Percentiles rank a stretch among this genome's conserved stretches.
Conservation (phyloP, 2,329 filamentous ascomycete species). For the Penicillium sp. region DNA sequence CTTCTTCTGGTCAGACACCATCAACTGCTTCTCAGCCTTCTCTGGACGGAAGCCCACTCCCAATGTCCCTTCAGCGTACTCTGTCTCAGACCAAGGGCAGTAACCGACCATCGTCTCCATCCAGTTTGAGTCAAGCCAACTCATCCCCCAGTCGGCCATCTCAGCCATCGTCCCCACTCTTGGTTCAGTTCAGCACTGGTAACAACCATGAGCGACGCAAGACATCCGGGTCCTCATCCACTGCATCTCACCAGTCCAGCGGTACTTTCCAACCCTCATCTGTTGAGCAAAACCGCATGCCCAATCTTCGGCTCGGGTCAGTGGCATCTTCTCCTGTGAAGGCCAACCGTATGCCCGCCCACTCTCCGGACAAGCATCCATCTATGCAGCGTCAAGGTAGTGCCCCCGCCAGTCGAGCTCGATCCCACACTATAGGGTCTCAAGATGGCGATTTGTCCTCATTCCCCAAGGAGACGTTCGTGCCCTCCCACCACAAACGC, state of each 20-base stretch:
- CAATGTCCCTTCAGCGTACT: constrained; percentile 77
- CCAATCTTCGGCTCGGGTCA: constrained; percentile 53
- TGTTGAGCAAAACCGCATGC: constrained; percentile 68
- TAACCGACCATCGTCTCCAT: constrained; percentile 83
- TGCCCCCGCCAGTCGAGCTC: constrained; percentile 67
- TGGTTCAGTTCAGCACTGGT: constrained; percentile 92
- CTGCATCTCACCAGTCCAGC: constrained; percentile 74
- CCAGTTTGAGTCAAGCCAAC: constrained; percentile 72
- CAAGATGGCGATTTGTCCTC: constrained; percentile 81
- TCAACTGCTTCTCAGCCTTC: constrained; percentile 48
- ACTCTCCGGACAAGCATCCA: constrained; percentile 62
- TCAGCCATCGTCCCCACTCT: constrained; percentile 80
- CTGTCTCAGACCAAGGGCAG: constrained; percentile 77
- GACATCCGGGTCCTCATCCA: constrained; percentile 85
- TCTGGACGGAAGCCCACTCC: constrained; percentile 81
- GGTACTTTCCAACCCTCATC: constrained; percentile 68
- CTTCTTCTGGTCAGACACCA: constrained; percentile 24
- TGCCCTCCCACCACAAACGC: constrained; percentile 76
- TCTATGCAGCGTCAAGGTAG: constrained; percentile 64
- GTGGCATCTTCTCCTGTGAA: constrained; percentile 57
- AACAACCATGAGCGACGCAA: constrained; percentile 83
- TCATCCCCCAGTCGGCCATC: constrained; percentile 87
- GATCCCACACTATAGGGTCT: constrained; percentile 91
- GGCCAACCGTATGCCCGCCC: constrained; percentile 40
- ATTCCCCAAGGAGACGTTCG: constrained; percentile 61